Conservation (phyloP, 169 alveolate species). For the Theileria equi region DNA sequence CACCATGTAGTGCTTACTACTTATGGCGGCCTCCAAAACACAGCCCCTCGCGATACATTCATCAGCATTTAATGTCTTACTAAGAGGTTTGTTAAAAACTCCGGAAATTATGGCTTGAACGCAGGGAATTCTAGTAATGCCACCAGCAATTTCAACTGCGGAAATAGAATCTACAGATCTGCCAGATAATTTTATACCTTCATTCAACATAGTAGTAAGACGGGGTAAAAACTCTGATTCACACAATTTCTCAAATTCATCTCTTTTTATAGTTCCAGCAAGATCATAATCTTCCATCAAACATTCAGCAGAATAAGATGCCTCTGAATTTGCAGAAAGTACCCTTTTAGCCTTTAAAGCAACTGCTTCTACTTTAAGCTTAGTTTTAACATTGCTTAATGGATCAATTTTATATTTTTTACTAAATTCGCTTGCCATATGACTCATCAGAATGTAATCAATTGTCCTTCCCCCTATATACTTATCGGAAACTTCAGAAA, state of each 20-base stretch:
- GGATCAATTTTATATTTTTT: slow-evolving; percentile 87
- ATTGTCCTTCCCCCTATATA: slow-evolving; percentile 94
- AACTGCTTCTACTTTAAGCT: slow-evolving; percentile 92
- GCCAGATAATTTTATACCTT: slow-evolving; percentile 68
- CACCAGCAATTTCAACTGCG: slow-evolving; percentile 95
- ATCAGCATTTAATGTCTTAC: slow-evolving; percentile 92
- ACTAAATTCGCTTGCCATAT: slow-evolving; percentile 85
- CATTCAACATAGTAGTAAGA: slow-evolving; percentile 63
- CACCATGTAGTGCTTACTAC: slow-evolving; percentile 69
- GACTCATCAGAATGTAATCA: slow-evolving; percentile 87
- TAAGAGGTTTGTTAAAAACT: slow-evolving; percentile 81
- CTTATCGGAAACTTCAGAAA: slow-evolving; percentile 89
- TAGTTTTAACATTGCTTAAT: slow-evolving; percentile 78
- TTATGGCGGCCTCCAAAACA: slow-evolving; percentile 79
- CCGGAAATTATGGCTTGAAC: slow-evolving; percentile 84
- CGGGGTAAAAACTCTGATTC: slow-evolving; percentile 74
- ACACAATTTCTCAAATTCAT: slow-evolving; percentile 87
- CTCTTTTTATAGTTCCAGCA: slow-evolving; percentile 75
- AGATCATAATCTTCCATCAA: slow-evolving; percentile 93
- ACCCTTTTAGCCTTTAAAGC: slow-evolving; percentile 92
- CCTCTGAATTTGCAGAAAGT: slow-evolving; percentile 93
- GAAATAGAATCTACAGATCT: slow-evolving; percentile 75
- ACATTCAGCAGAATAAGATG: slow-evolving; percentile 89
- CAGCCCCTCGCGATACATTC: slow-evolving; percentile 98
- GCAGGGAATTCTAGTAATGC: slow-evolving; percentile 95